phyloP scores from a whole-genome alignment of 441 rosid species.

The Hura crepitans region DNA sequence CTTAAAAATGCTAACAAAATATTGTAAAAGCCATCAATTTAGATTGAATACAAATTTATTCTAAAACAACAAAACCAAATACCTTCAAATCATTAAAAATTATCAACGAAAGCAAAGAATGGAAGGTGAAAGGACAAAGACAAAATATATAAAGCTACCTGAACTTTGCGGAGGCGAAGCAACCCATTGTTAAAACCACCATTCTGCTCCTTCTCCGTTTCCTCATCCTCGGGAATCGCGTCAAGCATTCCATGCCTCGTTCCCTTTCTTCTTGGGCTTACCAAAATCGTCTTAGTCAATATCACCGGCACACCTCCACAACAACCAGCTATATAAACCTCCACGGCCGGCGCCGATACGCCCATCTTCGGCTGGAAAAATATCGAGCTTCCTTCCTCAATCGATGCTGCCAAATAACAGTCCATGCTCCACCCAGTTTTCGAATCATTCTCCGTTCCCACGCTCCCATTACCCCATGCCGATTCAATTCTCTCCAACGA shows the following conservation, averaged over 20 bases:
- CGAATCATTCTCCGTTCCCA: conserved; percentile 37
- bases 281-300: conserved; percentile 70
- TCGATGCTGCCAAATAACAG: conserved; percentile 55
- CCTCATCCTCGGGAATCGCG: conserved; percentile 88
- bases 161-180: conserved; percentile 42
- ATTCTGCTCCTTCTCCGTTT: conserved; percentile 45
- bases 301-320: conserved; percentile 82
- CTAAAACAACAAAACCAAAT: neutral
- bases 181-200: conserved; percentile 29
- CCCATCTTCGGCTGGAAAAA: conserved; percentile 60
- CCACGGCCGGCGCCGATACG: conserved; percentile 57
- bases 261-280: conserved; percentile 61
- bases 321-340: conserved; percentile 87
- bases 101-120: neutral
- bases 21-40: neutral
- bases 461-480: conserved; percentile 42
- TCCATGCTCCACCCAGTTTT: conserved; percentile 78
- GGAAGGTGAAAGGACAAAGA: neutral
- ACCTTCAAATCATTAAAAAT: neutral
- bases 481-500: conserved; percentile 61
- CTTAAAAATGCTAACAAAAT: neutral
- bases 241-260: conserved; percentile 52
- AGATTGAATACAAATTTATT: too few species aligned
- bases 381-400: conserved; percentile 37
- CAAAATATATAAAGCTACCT: conserved; percentile 31